Base-by-base conservation (phyloP, 371 early-diverging fungal genomes). In the Zychaea mexicana region DNA sequence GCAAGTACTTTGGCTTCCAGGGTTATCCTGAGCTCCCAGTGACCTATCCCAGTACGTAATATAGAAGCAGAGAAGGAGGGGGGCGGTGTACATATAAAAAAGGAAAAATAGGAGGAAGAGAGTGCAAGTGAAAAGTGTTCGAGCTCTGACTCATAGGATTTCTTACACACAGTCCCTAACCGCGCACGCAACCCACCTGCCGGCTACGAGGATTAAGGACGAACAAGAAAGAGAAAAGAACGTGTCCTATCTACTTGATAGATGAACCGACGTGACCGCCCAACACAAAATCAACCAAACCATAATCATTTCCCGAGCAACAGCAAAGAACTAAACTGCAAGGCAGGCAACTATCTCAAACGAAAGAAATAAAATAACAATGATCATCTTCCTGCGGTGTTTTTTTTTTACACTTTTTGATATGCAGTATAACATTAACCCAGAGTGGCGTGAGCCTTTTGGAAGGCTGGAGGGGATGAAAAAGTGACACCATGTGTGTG, bases 1-100 rank as follows among this genome's bases (percentile, higher is more conserved):
- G 81, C 61, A 71, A 81, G 42, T 81, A 74, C 61, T 76, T 81
- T 64, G 81, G 81, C 15, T 81, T 69, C 74, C 76, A 81, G 72
- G 77, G 78, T 27, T 62, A 74, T 47, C 74, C 68, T 49, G 61
- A 61, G 30, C 72, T 81, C 53, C 81, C 81, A 46, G 38, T 78
- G 24, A 78, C 78, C 46, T 81, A 81, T 65, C 81, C 81, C 68
- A 64, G 81, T 81, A 76, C 1, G 79, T 72, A 59, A 21, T n/a
- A 52, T 22, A 61, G 22, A 30, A 27, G 53, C 30, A 46, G 30
- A 54, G 28, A 47, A n/a, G 8, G 32, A 10, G 36, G 22, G 45
- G 28, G 9, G n/a, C 7, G 22, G 30, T 17, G 33, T 45, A 24
- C 12, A 12, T 30, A 47, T 60, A 28, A 26, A 31, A 19, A 15